Conservation (phyloP, 1,284 basidiomycete genomes). For the Pascua guehoae region DNA sequence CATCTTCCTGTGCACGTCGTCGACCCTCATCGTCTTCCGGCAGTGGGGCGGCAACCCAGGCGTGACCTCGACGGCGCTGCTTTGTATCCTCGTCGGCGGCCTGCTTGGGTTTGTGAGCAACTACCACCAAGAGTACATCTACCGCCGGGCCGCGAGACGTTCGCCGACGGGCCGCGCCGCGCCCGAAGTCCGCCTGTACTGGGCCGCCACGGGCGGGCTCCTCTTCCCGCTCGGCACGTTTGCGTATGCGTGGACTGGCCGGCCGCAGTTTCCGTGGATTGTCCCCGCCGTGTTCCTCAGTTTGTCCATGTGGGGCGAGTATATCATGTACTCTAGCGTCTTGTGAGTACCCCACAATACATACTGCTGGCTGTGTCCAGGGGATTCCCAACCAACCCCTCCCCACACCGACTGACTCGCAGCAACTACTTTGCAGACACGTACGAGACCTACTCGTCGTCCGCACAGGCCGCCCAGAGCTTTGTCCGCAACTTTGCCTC, state of each 20-base stretch:
- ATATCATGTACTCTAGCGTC: constrained; percentile 38
- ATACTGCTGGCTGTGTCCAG: too few species aligned
- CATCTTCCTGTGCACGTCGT: constrained; percentile 39
- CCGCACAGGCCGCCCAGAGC: constrained; percentile 47
- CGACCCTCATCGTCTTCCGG: constrained; percentile 34
- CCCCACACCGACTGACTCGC: background rate
- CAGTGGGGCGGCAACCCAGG: constrained; percentile 41
- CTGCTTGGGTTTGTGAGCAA: constrained; percentile 70
- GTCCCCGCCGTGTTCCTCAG: constrained; percentile 36
- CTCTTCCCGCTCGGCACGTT: constrained; percentile 39
- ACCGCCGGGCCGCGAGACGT: constrained; percentile 24
- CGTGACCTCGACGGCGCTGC: constrained; percentile 37
- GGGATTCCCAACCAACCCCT: too few species aligned
- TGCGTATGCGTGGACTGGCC: constrained; percentile 44
- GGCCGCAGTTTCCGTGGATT: constrained; percentile 32
- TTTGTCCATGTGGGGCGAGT: constrained; percentile 35
- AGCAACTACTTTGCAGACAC: constrained; percentile 46
- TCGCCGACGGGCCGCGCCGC: constrained; percentile 42
- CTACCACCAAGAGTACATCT: constrained; percentile 44
- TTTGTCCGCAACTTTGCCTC: constrained; percentile 43
- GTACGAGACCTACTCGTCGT: constrained; percentile 46
- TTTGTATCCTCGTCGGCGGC: constrained; percentile 54
- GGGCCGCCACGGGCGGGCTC: constrained; percentile 43
- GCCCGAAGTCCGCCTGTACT: constrained; percentile 53
- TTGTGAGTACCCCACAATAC: constrained; percentile 41